phyloP scores from a whole-genome alignment of 2,329 filamentous ascomycete genomes.

The Pseudogymnoascus sp. region DNA sequence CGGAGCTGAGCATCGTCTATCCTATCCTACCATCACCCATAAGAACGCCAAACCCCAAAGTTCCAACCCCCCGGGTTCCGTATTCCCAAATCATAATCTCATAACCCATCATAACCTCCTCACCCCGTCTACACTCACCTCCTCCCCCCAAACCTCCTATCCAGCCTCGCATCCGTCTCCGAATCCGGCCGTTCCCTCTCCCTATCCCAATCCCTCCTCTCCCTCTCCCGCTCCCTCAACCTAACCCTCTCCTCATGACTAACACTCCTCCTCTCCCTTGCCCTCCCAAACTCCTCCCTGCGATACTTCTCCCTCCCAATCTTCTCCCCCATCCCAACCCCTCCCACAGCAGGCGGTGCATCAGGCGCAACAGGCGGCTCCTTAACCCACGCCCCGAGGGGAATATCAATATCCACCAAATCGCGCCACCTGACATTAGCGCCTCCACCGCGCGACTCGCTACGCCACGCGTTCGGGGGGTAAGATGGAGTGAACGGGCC shows the following conservation, averaged over 20 bases:
- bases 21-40: background rate
- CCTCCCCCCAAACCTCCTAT: slow-evolving; percentile 1
- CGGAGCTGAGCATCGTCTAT: background rate
- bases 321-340: slow-evolving; percentile 23
- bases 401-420: slow-evolving; percentile 9
- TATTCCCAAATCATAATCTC: background rate
- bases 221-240: slow-evolving; percentile 12
- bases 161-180: background rate
- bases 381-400: background rate
- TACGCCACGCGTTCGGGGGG: slow-evolving; percentile 30
- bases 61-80: background rate
- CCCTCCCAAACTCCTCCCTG: slow-evolving; percentile 10
- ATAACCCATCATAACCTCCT: background rate
- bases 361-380: background rate
- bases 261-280: background rate
- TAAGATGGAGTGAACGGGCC: slow-evolving; percentile 25
- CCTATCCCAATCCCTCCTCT: background rate
- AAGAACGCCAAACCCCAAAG: background rate
- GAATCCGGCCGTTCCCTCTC: slow-evolving; percentile 9
- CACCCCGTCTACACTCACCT: slow-evolving; percentile 10
- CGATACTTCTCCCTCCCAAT: slow-evolving; percentile 19
- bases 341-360: slow-evolving; percentile 5
- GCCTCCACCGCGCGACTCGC: slow-evolving; percentile 31
- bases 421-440: slow-evolving; percentile 18
- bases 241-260: slow-evolving; percentile 10